Percentiles rank a stretch among this genome's conserved stretches.
Evolutionary conservation across 306 rosid species (phyloP).

Genomic region (Quillaja saponaria): DNA sequence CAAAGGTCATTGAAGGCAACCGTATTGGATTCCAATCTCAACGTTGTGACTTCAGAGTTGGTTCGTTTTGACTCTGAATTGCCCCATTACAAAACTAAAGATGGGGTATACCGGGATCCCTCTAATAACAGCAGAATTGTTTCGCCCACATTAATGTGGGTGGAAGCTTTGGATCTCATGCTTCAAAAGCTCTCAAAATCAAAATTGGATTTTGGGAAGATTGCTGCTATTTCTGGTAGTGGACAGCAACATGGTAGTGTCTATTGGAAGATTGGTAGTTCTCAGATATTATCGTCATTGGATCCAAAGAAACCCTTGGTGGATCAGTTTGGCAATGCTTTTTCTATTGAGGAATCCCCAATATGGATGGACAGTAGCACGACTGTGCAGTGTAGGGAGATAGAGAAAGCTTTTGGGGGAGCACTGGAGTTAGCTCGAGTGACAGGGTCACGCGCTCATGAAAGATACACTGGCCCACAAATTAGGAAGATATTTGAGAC

Average conservation of each 20-base stretch:
- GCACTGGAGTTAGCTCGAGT: conserved; percentile 71
- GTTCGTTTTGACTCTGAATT: conserved; percentile 80
- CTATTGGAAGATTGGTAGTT: conserved; percentile 83
- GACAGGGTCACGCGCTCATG: conserved; percentile 84
- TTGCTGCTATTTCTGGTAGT: conserved; percentile 86
- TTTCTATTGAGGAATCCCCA: conserved; percentile 68
- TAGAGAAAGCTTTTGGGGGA: conserved; percentile 91
- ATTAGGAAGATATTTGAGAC: conserved; percentile 73
- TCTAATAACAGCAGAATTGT: conserved; percentile 72
- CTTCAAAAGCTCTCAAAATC: conserved; percentile 62
- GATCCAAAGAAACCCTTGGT: conserved; percentile 59
- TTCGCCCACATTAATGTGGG: conserved; percentile 96
- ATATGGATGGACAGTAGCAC: conserved; percentile 98
- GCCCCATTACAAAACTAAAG: conserved; percentile 84
- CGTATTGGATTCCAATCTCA: conserved; percentile 74
- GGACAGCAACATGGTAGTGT: conserved; percentile 98
- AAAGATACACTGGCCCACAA: conserved; percentile 89
- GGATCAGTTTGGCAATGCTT: conserved; percentile 66
- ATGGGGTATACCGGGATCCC: conserved; percentile 84
- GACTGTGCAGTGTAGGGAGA: conserved; percentile 67
- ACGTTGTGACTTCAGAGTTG: conserved; percentile 64
- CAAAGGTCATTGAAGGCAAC: conserved; percentile 93
- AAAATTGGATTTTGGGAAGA: conserved; percentile 58
- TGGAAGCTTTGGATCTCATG: conserved; percentile 86
- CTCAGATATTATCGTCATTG: conserved; percentile 58